These are phyloP conservation scores for Millerozyma miso DNA, from an alignment of 805 yeast species.

Conservation along the genomic window DNA sequence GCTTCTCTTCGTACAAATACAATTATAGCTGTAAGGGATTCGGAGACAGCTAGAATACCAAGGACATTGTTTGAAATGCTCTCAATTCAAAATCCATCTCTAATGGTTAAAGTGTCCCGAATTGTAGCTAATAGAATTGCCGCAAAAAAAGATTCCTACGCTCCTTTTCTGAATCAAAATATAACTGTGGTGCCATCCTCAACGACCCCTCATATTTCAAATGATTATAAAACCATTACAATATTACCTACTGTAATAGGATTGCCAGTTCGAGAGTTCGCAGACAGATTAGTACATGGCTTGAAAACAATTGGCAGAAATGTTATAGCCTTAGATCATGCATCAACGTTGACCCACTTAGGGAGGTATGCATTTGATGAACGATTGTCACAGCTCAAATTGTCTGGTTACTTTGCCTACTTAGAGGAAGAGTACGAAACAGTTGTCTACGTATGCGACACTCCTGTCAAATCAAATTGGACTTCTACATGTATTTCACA, in stretches of 20 bases:
- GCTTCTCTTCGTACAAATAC: conserved; percentile 66
- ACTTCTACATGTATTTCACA: conserved; percentile 88
- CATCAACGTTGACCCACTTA: conserved; percentile 70
- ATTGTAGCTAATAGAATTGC: conserved; percentile 65
- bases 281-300: conserved; percentile 65
- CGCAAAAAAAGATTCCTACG: conserved; percentile 9
- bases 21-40: conserved; percentile 83
- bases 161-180: conserved; percentile 7
- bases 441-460: conserved; percentile 86
- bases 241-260: conserved; percentile 76
- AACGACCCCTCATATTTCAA: conserved; percentile 28
- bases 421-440: conserved; percentile 85
- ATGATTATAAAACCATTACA: conserved; percentile 76
- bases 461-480: conserved; percentile 82
- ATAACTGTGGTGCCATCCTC: conserved; percentile 28
- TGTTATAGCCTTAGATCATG: conserved; percentile 79
- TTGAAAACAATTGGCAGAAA: conserved; percentile 66
- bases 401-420: conserved; percentile 86
- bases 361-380: conserved; percentile 94
- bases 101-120: conserved; percentile 85
- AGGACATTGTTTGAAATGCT: conserved; percentile 81
- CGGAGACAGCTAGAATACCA: conserved; percentile 92
- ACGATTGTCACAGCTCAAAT: conserved; percentile 69
- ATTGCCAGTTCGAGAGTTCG: conserved; percentile 85
- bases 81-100: conserved; percentile 79